phyloP scores from a whole-genome alignment of 2,329 filamentous ascomycete species.

The Aspergillus tamarii region DNA sequence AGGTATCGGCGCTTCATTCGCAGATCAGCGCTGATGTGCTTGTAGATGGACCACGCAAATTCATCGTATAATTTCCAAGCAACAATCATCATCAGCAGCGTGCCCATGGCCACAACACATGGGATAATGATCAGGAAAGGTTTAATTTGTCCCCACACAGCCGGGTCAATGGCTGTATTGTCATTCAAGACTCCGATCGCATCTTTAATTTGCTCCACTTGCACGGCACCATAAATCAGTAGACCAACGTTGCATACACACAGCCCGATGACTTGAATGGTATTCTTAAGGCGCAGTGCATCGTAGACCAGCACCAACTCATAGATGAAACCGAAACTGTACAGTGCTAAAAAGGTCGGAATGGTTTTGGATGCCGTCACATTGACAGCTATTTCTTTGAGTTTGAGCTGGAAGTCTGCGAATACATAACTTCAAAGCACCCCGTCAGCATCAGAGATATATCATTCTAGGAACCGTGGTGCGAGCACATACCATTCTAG shows the following conservation, averaged over 20 bases:
- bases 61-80: conserved; percentile 97
- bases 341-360: conserved; percentile 91
- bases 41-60: conserved; percentile 99
- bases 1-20: conserved; percentile 96
- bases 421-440: conserved; percentile 74
- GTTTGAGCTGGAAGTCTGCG: conserved; percentile 72
- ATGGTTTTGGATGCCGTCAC: conserved; percentile 65
- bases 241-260: conserved; percentile 91
- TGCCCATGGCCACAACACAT: conserved; percentile 76
- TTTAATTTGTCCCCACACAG: conserved; percentile 70
- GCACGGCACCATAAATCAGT: conserved; percentile 88
- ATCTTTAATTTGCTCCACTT: conserved; percentile 84
- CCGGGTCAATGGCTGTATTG: conserved; percentile 48
- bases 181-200: conserved; percentile 63
- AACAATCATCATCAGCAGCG: conserved; percentile 71
- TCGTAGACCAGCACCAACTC: conserved; percentile 89
- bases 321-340: conserved; percentile 97
- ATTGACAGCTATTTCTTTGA: conserved; percentile 45
- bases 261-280: conserved; percentile 95
- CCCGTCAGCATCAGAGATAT: conserved; percentile 9
- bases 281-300: conserved; percentile 91
- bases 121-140: conserved; percentile 86
- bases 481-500: conserved; percentile 75
- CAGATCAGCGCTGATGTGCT: conserved; percentile 96
- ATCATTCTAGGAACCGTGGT: neutral